Conservation (phyloP, 345 rosid species). For the Gossypioides kirkii region DNA sequence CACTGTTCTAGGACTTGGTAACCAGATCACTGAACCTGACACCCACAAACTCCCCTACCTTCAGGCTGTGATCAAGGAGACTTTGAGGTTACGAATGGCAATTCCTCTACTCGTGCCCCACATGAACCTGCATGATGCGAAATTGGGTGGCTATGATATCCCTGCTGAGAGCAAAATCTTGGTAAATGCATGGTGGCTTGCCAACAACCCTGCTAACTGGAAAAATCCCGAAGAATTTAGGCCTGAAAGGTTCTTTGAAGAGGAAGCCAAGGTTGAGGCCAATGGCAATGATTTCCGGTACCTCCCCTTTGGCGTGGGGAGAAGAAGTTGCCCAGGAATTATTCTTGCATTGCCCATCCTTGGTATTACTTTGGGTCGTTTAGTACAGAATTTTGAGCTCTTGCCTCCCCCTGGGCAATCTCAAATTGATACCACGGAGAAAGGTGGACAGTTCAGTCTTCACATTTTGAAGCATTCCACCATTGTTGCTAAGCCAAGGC, state of each 20-base stretch:
- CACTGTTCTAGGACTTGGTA: slow-evolving; percentile 61
- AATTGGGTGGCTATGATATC: slow-evolving; percentile 35
- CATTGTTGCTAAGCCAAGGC: slow-evolving; percentile 19
- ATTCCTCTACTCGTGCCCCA: slow-evolving; percentile 97
- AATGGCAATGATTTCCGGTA: slow-evolving; percentile 89
- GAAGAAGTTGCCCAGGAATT: slow-evolving; percentile 98
- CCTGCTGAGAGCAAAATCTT: slow-evolving; percentile 97
- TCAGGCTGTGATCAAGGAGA: slow-evolving; percentile 90
- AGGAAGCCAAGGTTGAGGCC: slow-evolving; percentile 89
- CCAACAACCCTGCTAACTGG: slow-evolving; percentile 86
- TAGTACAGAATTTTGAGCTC: slow-evolving; percentile 53
- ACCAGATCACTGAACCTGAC: slow-evolving; percentile 85
- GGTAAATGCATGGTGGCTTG: slow-evolving; percentile 97
- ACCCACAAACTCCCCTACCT: slow-evolving; percentile 74
- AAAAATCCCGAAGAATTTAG: slow-evolving; percentile 86
- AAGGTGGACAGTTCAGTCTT: not conserved
- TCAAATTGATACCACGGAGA: not conserved
- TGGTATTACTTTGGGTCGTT: slow-evolving; percentile 77
- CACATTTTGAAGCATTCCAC: not conserved
- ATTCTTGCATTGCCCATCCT: slow-evolving; percentile 91
- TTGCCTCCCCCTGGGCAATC: not conserved
- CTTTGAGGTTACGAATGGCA: slow-evolving; percentile 87
- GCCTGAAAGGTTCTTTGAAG: slow-evolving; percentile 95
- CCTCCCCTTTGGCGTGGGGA: slow-evolving; percentile 95
- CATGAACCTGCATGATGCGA: slow-evolving; percentile 93